These are phyloP conservation scores for Ustilago loliicola DNA, from an alignment of 1,284 basidiomycete species.

Conservation along the genomic window DNA sequence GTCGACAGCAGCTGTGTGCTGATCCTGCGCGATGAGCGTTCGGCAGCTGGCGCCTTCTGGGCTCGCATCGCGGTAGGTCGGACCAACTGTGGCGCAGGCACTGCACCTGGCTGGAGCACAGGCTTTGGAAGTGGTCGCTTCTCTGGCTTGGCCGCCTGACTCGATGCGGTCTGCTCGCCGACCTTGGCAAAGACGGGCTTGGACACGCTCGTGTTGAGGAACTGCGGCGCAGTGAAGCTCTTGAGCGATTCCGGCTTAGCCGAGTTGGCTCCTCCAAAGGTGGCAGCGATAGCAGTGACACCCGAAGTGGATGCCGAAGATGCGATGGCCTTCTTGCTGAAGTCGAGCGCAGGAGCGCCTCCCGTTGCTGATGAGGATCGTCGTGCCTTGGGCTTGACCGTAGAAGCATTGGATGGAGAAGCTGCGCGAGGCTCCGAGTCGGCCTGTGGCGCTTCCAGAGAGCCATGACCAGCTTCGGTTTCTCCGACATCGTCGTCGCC, in stretches of 20 bases:
- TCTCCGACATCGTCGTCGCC: conserved; percentile 38
- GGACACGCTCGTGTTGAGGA: conserved; percentile 54
- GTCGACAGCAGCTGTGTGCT: conserved; percentile 45
- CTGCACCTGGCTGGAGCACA: conserved; percentile 34
- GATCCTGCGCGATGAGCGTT: conserved; percentile 29
- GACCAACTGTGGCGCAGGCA: conserved; percentile 33
- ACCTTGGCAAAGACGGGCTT: conserved; percentile 47
- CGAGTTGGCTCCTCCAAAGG: conserved; percentile 22
- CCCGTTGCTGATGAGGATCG: conserved; percentile 33
- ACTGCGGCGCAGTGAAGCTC: conserved; percentile 42
- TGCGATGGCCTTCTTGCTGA: conserved; percentile 48
- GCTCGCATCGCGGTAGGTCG: conserved; percentile 44
- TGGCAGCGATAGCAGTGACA: conserved; percentile 37
- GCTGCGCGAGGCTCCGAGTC: conserved; percentile 22
- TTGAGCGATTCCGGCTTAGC: conserved; percentile 44
- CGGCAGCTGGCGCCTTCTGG: conserved; percentile 14
- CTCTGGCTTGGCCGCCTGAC: conserved; percentile 18
- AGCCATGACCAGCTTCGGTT: conserved; percentile 5
- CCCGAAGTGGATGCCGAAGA: conserved; percentile 27
- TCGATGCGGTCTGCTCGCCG: conserved; percentile 2
- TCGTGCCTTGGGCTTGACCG: conserved; percentile 56
- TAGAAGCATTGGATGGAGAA: conserved; percentile 47
- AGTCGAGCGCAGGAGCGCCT: conserved; percentile 59
- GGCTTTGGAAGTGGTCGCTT: conserved; percentile 45
- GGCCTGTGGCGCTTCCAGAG: conserved; percentile 20